Evolutionary conservation across 352 stramenopile genomes (phyloP), one percentile per base, ranked within the genome.

Genomic region (Poterioochromonas sp.): DNA sequence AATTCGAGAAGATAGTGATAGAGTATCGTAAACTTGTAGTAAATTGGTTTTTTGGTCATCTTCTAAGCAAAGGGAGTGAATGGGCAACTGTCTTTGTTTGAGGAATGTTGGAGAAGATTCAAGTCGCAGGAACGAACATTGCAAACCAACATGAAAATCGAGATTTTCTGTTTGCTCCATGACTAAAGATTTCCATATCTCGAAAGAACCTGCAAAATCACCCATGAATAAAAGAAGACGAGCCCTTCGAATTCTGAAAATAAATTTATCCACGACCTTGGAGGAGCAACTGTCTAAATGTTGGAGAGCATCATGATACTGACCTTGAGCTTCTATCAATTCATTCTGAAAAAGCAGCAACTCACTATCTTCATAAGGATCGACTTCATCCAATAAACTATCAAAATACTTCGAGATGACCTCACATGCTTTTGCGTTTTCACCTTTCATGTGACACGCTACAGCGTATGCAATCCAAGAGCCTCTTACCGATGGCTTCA

Each of bases 401-500:
- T 86, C 88, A 39, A 97, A 86, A 84, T 98, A 98, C 80, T 91
- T 94, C 76, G 98, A 93, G 81, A 99, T 93, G 79, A 97, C 95
- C 63, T 93, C 86, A 73, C 98, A 89, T 32, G 95, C 93, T 80
- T 92, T 94, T 51, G 94, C 85, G 40, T 89, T 85, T 83, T 98
- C 92, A 60, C 92, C 93, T 51, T 87, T 87, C 20, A 98, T 81
- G 83, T 98, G 93, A 82, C 97, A 94, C 44, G 92, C 91, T 64
- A 99, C 86, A 37, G 93, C 94, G 86, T 97, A 98, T 41, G 92
- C 90, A 76, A 98, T 90, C 95, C 95, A 99, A 86, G 98, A 95
- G 43, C 87, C 82, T 78, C 90, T 88, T 26, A 68, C 93, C 85
- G 94, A 96, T 15, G 92, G 88, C 84, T 97, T 95, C 47, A 97